These are phyloP conservation scores for Quercus alba DNA, from an alignment of 306 rosid species.

Conservation along the genomic window DNA sequence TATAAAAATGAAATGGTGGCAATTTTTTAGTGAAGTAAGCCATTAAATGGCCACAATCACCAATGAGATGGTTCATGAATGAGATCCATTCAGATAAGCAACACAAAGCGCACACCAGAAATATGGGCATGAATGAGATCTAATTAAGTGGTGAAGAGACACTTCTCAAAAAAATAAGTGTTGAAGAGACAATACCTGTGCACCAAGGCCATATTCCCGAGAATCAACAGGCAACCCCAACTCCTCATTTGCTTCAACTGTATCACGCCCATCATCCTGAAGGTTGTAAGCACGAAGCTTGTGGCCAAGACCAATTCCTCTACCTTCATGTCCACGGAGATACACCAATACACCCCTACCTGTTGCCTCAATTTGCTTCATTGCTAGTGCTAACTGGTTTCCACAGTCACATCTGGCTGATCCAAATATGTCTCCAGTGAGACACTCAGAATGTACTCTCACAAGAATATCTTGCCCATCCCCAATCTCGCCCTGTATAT, in stretches of 20 bases:
- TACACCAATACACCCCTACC: conserved; percentile 70
- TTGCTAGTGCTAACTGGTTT: conserved; percentile 55
- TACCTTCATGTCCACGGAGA: conserved; percentile 76
- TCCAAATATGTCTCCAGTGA: conserved; percentile 70
- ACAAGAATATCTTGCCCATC: conserved; percentile 67
- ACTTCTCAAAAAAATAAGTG: neutral
- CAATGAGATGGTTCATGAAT: neutral
- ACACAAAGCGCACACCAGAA: neutral
- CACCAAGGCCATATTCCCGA: conserved; percentile 62
- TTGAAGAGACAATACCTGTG: conserved; percentile 48
- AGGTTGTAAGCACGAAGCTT: conserved; percentile 49
- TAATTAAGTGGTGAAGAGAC: neutral
- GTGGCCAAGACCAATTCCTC: conserved; percentile 66
- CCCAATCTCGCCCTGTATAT: conserved; percentile 59
- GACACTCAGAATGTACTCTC: conserved; percentile 73
- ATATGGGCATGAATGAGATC: neutral
- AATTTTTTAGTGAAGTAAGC: neutral
- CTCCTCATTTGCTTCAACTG: conserved; percentile 52
- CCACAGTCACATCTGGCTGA: conserved; percentile 74
- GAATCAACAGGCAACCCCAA: conserved; percentile 55
- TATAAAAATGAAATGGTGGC: neutral
- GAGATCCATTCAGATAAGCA: neutral
- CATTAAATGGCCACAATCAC: neutral
- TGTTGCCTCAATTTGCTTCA: conserved; percentile 67
- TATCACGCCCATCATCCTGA: conserved; percentile 44